Evolutionary conservation across 129 eudicot species (phyloP).

Genomic region (Calendula officinalis): DNA sequence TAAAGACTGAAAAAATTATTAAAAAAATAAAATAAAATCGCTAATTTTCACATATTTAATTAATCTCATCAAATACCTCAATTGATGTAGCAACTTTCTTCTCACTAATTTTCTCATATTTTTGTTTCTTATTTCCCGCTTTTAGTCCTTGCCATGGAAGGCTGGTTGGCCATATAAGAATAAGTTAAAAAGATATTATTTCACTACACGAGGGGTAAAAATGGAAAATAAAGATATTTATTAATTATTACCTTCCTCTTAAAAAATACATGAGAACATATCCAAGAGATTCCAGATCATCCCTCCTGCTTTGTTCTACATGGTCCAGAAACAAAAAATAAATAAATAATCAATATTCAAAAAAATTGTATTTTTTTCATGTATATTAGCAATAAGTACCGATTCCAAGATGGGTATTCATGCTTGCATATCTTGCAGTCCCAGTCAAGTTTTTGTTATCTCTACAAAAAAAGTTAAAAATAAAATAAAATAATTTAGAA

Average conservation of each 20-base stretch:
- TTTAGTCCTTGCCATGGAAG: conserved; percentile 96
- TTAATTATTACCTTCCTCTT: conserved; percentile 64
- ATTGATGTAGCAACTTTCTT: conserved; percentile 83
- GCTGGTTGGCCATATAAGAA: conserved; percentile 47
- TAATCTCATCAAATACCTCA: conserved; percentile 49
- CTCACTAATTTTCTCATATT: conserved; percentile 84
- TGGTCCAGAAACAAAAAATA: conserved; percentile 18
- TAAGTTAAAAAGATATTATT: conserved; percentile 17
- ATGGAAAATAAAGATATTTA: conserved; percentile 1
- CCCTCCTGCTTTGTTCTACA: conserved; percentile 93
- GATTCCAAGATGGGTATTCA: conserved; percentile 90
- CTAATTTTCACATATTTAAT: not conserved
- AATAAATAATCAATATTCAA: conserved; percentile 4
- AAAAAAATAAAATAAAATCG: too few relatives aligned
- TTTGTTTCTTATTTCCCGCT: conserved; percentile 73
- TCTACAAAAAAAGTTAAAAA: conserved; percentile 35
- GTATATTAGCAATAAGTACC: conserved; percentile 40
- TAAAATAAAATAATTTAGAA: not conserved
- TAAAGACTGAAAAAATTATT: conserved; percentile 41
- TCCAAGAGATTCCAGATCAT: conserved; percentile 92
- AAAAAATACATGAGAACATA: conserved; percentile 89
- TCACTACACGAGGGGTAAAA: conserved; percentile 5
- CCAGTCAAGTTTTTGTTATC: conserved; percentile 96
- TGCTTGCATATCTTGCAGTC: conserved; percentile 95
- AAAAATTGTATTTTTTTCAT: not conserved